Conservation (phyloP, 768 basidiomycete genomes). For the Lactarius sp. region DNA sequence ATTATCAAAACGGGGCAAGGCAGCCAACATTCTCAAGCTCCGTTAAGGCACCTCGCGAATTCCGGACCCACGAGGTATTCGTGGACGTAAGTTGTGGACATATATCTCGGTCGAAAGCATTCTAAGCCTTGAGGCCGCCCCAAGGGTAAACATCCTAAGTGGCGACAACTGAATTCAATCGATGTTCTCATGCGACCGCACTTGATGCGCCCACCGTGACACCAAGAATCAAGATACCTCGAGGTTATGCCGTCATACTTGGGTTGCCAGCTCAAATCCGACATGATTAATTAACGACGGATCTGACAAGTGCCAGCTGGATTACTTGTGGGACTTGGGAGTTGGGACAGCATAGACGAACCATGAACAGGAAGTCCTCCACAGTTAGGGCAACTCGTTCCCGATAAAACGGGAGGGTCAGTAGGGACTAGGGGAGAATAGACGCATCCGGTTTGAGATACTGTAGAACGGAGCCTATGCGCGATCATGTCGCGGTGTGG, state of each 20-base stretch:
- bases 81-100: not conserved
- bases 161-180: not conserved
- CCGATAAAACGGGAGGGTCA: not conserved
- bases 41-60: not conserved
- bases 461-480: no score
- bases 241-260: conserved; percentile 1
- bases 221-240: not conserved
- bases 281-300: not conserved
- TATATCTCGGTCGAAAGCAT: not conserved
- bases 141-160: not conserved
- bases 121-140: not conserved
- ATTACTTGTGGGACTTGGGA: no score
- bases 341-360: no score
- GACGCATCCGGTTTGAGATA: not conserved
- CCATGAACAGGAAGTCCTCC: not conserved
- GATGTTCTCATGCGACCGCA: not conserved
- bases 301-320: not conserved
- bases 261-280: not conserved
- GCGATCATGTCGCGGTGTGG: no score
- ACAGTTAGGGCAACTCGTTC: not conserved
- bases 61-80: not conserved
- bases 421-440: not conserved
- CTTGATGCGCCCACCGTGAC: not conserved
- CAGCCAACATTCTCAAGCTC: not conserved
- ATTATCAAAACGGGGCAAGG: conserved; percentile 5